These are phyloP conservation scores for Agastache rugosa DNA, from an alignment of 257 asterid genomes.

Conservation along the genomic window DNA sequence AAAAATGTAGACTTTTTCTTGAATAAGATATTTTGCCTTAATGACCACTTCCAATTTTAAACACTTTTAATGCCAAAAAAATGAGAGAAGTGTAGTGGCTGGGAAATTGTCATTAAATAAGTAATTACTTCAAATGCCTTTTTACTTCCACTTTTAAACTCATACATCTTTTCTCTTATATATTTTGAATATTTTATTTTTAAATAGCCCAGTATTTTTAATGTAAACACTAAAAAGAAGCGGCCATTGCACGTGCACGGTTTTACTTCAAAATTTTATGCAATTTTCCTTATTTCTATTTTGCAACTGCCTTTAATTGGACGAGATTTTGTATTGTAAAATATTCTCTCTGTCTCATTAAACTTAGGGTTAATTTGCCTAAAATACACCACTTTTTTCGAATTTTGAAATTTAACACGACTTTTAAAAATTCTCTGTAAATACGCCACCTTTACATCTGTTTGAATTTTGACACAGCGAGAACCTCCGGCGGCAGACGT, in stretches of 20 bases:
- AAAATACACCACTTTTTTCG: too few species aligned
- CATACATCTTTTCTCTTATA: not conserved
- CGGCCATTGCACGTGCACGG: not conserved
- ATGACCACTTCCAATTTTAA: not conserved
- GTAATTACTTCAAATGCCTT: not conserved
- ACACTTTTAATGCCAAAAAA: not conserved
- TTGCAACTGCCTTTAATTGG: not conserved
- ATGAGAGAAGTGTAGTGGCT: not conserved
- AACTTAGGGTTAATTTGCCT: too few species aligned
- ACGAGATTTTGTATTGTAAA: too few species aligned
- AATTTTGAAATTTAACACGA: too few species aligned
- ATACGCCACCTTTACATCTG: too few species aligned
- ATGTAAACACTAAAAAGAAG: not conserved
- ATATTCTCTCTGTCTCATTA: too few species aligned
- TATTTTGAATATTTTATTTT: not conserved
- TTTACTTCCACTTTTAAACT: not conserved
- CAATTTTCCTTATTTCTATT: not conserved
- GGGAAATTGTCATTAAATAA: not conserved
- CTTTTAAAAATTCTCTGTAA: too few species aligned
- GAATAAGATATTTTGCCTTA: not conserved
- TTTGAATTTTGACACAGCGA: too few species aligned
- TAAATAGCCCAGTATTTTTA: not conserved
- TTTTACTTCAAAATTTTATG: not conserved
- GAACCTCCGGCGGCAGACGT: too few species aligned
- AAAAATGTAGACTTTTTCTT: too few species aligned